Conservation (phyloP, 345 rosid genomes). For the Lumnitzera racemosa region DNA sequence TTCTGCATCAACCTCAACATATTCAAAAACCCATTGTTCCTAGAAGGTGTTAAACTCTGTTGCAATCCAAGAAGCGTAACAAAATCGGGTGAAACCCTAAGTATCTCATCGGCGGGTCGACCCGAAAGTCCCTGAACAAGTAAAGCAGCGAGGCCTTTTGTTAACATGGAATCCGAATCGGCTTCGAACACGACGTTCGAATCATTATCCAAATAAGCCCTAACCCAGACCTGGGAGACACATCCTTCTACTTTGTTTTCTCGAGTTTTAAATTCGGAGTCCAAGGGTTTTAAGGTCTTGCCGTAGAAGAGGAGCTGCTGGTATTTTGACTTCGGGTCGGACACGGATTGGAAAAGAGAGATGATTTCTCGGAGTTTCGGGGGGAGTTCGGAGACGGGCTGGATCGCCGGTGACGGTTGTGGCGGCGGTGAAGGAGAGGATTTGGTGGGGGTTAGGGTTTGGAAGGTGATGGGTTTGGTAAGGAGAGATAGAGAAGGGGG, state of each 20-base stretch:
- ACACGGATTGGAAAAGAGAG: constrained; percentile 73
- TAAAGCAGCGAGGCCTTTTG: constrained; percentile 88
- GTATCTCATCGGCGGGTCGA: constrained; percentile 56
- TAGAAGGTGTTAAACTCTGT: constrained; percentile 76
- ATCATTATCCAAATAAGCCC: constrained; percentile 63
- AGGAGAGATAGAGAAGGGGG: constrained; percentile 7
- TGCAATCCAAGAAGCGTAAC: constrained; percentile 69
- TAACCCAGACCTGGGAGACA: constrained; percentile 92
- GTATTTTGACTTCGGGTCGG: constrained; percentile 68
- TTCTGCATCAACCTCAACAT: constrained; percentile 90
- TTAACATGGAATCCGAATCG: constrained; percentile 79
- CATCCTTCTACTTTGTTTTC: constrained; percentile 93
- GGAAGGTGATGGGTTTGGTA: constrained; percentile 35
- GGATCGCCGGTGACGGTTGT: constrained; percentile 34
- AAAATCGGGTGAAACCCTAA: constrained; percentile 76
- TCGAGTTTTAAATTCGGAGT: constrained; percentile 54
- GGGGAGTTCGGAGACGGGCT: constrained; percentile 78
- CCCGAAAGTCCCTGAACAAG: constrained; percentile 84
- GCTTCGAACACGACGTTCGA: constrained; percentile 74
- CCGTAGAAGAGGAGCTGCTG: constrained; percentile 84
- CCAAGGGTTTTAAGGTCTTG: constrained; percentile 62
- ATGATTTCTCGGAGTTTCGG: constrained; percentile 80
- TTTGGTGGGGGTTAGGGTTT: constrained; percentile 20
- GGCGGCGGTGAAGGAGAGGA: constrained; percentile 14
- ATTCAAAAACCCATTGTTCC: constrained; percentile 90